Evolutionary conservation across 148 eudicot species (phyloP), one percentile per base, ranked within the genome.

Genomic region (Amaranthus hypochondriacus): DNA sequence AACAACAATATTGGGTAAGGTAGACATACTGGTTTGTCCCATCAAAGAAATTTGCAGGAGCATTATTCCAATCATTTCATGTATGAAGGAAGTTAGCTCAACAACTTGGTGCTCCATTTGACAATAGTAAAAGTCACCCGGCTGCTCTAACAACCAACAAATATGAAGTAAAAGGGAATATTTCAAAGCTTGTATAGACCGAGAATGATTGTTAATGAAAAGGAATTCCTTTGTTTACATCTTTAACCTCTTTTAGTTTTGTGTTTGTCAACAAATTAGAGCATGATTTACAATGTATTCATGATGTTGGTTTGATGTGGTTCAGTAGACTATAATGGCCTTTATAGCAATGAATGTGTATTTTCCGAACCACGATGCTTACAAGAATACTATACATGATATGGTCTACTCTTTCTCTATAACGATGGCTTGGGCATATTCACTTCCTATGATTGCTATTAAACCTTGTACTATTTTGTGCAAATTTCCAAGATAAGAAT

Each of bases 201-300:
- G 97, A 76, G 96, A 90, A 65, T 71, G 66, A 63, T 79, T 90
- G 81, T 81, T 92, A 15, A 90, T 90, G 89, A 88, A 90, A 80
- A 88, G 97, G 74, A 87, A 87, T 66, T 88, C 92, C 9, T 92
- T 89, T 75, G 86, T 89, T 62, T 87, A 85, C 75, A 47, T 87
- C 58, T 92, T 92, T 82, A 88, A 83, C 80, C 63, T 84, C 65
- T 5, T 7, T 48, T 87, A 84, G 79, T 89, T 90, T 68, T 50
- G 88, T 69, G 10, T 48, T 48, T 28, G 8, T n/a, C 48, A 46
- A 28, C 39, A 28, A 28, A 28, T 28, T 14, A 5, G 9, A 0
- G 18, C 39, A 65, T 65, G 48, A 12, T 71, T 70, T 56, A 69
- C 39, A 8, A 5, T 53, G 5, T 42, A 28, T 9, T n/a, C 8